These are phyloP conservation scores for Trichoderma pleuroti DNA, from an alignment of 2,329 filamentous ascomycete genomes.

Conservation along the genomic window DNA sequence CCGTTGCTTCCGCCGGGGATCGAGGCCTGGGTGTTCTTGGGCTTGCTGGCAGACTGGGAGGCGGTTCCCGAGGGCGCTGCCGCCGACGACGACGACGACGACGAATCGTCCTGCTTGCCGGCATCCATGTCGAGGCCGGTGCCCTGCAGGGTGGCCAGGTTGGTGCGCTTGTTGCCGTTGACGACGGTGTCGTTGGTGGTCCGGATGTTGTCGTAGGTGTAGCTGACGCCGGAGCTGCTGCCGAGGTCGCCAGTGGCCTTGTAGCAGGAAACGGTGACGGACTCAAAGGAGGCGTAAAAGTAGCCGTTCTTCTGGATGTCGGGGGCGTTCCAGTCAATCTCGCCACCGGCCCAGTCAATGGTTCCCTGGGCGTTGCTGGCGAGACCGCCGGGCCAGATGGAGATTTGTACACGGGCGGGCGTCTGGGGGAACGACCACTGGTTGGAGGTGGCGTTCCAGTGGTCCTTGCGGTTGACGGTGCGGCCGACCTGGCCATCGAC, in stretches of 20 bases:
- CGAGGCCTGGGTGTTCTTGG: slow-evolving; percentile 26
- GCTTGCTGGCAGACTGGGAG: slow-evolving; percentile 21
- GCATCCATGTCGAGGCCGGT: slow-evolving; percentile 71
- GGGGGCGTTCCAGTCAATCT: slow-evolving; percentile 74
- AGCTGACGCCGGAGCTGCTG: slow-evolving; percentile 64
- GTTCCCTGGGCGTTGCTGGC: slow-evolving; percentile 77
- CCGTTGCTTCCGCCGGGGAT: slow-evolving; percentile 32
- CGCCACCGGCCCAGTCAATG: slow-evolving; percentile 85
- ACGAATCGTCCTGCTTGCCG: slow-evolving; percentile 27
- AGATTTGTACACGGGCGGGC: slow-evolving; percentile 84
- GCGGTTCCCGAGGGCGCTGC: neutral
- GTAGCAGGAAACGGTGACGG: slow-evolving; percentile 84
- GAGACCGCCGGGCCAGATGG: slow-evolving; percentile 91
- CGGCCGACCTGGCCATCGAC: slow-evolving; percentile 79
- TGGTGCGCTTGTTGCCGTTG: slow-evolving; percentile 69
- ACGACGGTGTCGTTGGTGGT: slow-evolving; percentile 75
- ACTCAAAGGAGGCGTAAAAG: slow-evolving; percentile 77
- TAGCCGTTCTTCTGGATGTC: slow-evolving; percentile 83
- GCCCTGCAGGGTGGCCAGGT: slow-evolving; percentile 75
- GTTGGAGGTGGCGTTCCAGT: slow-evolving; percentile 80
- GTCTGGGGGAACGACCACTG: slow-evolving; percentile 89
- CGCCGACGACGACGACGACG: neutral
- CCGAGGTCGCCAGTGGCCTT: slow-evolving; percentile 61
- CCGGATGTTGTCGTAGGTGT: slow-evolving; percentile 64
- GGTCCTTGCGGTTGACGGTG: slow-evolving; percentile 69